Conservation (phyloP, 495 filamentous ascomycete genomes). For the Clohesyomyces aquaticus region DNA sequence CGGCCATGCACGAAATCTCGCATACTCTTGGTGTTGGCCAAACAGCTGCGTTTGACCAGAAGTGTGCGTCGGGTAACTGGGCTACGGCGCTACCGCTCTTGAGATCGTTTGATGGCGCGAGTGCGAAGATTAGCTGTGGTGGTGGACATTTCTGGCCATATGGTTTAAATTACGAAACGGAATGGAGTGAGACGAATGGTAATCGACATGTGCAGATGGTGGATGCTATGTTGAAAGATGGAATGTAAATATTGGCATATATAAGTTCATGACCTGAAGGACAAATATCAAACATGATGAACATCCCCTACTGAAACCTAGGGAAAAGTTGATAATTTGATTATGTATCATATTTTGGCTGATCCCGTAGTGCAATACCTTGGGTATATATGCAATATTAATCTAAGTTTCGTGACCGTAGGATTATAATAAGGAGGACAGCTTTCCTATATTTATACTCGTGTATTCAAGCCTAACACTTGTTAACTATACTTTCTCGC, state of each 20-base stretch:
- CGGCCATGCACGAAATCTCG: conserved; percentile 31
- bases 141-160: conserved; percentile 34
- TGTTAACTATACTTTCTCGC: too few relatives aligned
- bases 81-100: conserved; percentile 27
- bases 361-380: too few relatives aligned
- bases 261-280: too few relatives aligned
- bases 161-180: conserved; percentile 35
- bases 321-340: too few relatives aligned
- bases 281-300: too few relatives aligned
- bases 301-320: too few relatives aligned
- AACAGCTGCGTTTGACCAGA: conserved; percentile 27
- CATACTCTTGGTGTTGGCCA: conserved; percentile 30
- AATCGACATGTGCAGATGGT: conserved; percentile 41
- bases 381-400: too few relatives aligned
- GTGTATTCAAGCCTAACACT: too few relatives aligned
- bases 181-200: conserved; percentile 34
- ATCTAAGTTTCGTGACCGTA: too few relatives aligned
- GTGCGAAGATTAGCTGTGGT: conserved; percentile 32
- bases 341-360: too few relatives aligned
- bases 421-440: too few relatives aligned
- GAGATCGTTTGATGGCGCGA: conserved; percentile 19
- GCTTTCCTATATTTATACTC: too few relatives aligned
- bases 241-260: conserved; percentile 9
- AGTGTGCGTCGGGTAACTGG: conserved; percentile 26
- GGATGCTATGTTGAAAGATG: conserved; percentile 33